Evolutionary conservation across 257 asterid species (phyloP).

Genomic region (Coffea eugenioides): DNA sequence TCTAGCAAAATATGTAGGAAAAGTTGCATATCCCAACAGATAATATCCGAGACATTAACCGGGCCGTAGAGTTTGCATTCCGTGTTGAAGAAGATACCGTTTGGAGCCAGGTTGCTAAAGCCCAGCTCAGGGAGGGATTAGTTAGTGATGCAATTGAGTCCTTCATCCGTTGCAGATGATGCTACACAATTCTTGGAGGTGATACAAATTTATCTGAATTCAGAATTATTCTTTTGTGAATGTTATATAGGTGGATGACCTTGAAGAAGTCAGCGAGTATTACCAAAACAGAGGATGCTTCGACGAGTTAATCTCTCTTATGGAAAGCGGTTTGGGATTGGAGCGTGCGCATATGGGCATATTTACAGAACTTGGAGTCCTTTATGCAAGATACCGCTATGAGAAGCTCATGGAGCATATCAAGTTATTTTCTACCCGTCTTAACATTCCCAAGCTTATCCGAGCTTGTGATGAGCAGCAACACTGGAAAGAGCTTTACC

Average conservation of each 20-base stretch:
- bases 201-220: conserved; percentile 23
- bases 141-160: conserved; percentile 98
- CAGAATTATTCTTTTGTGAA: conserved; percentile 5
- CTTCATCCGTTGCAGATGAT: conserved; percentile 95
- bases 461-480: conserved; percentile 99
- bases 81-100: conserved; percentile 99
- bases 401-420: conserved; percentile 99
- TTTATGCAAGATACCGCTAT: conserved; percentile 95
- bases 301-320: conserved; percentile 91
- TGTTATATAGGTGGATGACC: conserved; percentile 88
- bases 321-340: conserved; percentile 99
- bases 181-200: conserved; percentile 89
- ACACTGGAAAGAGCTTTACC: conserved; percentile 95
- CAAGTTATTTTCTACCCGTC: conserved; percentile 90
- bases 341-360: conserved; percentile 99
- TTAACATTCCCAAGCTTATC: conserved; percentile 94
- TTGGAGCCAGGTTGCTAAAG: conserved; percentile 98
- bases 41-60: conserved; percentile 85
- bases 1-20: no score
- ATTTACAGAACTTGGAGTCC: conserved; percentile 95
- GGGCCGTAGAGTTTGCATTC: conserved; percentile 96
- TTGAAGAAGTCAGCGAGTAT: conserved; percentile 97
- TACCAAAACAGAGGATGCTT: conserved; percentile 98
- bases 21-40: no score
- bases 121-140: conserved; percentile 96